Conservation (phyloP, 2,329 filamentous ascomycete species). For the Daldinia sp. region DNA sequence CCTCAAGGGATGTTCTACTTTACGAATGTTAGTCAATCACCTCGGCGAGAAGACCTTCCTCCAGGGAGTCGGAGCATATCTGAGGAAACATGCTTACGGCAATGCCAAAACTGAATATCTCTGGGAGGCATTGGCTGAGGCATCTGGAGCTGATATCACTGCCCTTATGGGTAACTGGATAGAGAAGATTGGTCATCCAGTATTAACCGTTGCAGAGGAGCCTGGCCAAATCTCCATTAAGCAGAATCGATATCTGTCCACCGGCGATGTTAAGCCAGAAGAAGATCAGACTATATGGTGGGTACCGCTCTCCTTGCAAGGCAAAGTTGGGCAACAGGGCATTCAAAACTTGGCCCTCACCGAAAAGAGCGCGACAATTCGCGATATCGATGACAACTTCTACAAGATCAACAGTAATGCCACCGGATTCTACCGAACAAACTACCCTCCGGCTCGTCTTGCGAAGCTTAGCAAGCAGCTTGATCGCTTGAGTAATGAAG, state of each 20-base stretch:
- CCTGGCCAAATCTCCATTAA: slow-evolving; percentile 83
- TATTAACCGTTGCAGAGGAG: slow-evolving; percentile 87
- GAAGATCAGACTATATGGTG: slow-evolving; percentile 96
- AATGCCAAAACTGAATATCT: slow-evolving; percentile 92
- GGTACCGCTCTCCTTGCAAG: slow-evolving; percentile 89
- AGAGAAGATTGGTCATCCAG: slow-evolving; percentile 92
- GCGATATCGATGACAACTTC: slow-evolving; percentile 80
- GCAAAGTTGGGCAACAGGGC: slow-evolving; percentile 73
- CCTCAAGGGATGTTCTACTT: slow-evolving; percentile 93
- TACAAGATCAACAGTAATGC: slow-evolving; percentile 95
- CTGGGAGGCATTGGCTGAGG: slow-evolving; percentile 88
- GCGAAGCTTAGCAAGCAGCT: slow-evolving; percentile 83
- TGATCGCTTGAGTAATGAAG: slow-evolving; percentile 80
- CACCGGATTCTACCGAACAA: slow-evolving; percentile 90
- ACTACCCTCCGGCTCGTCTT: slow-evolving; percentile 88
- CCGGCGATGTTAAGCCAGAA: slow-evolving; percentile 89
- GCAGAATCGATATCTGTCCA: slow-evolving; percentile 90
- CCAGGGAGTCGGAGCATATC: slow-evolving; percentile 88
- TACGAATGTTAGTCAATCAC: slow-evolving; percentile 94
- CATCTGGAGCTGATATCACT: slow-evolving; percentile 87
- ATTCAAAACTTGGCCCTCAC: slow-evolving; percentile 77
- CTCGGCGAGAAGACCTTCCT: slow-evolving; percentile 90
- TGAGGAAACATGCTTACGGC: slow-evolving; percentile 88
- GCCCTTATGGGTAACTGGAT: slow-evolving; percentile 96
- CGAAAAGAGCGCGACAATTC: slow-evolving; percentile 80